Percentiles rank a stretch among this genome's conserved stretches.
Evolutionary conservation across 2,329 filamentous ascomycete species (phyloP).

Genomic region (Cercospora brassicicola): DNA sequence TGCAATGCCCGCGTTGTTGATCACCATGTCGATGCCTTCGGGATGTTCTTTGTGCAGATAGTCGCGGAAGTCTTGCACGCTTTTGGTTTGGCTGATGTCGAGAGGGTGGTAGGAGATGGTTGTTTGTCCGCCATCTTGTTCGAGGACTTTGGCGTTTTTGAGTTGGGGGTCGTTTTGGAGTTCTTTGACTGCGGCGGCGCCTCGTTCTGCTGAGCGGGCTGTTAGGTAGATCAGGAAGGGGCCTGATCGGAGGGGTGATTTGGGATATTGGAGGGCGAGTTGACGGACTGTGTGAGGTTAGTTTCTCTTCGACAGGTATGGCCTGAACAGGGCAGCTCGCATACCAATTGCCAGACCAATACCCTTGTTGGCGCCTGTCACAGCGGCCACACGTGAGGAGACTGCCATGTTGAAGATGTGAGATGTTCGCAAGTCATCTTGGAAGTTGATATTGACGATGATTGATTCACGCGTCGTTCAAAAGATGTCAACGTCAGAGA

Average conservation of each 20-base stretch:
- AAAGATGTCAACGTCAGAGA: conserved; percentile 6
- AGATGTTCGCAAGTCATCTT: not conserved
- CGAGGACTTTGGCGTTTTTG: conserved; percentile 50
- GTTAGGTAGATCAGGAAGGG: conserved; percentile 57
- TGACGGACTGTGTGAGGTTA: conserved; percentile 47
- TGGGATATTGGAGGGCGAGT: conserved; percentile 55
- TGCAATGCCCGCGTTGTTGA: conserved; percentile 54
- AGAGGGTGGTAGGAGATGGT: conserved; percentile 52
- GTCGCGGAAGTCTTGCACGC: conserved; percentile 47
- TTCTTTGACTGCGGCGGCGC: conserved; percentile 49
- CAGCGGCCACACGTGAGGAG: conserved; percentile 49
- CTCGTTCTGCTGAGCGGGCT: conserved; percentile 51
- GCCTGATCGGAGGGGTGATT: conserved; percentile 50
- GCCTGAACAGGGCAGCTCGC: not conserved
- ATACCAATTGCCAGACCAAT: conserved; percentile 52
- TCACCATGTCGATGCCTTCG: conserved; percentile 53
- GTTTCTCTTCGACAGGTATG: not conserved
- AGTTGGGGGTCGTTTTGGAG: conserved; percentile 49
- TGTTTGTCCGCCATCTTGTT: conserved; percentile 45
- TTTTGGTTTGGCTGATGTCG: conserved; percentile 51
- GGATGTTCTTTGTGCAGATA: conserved; percentile 48
- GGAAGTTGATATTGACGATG: not conserved
- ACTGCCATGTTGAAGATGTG: conserved; percentile 28
- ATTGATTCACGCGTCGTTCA: conserved; percentile 6
- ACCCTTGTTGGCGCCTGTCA: conserved; percentile 58